Conservation (phyloP, 164 flowering plant species). For the Protea cynaroides region DNA sequence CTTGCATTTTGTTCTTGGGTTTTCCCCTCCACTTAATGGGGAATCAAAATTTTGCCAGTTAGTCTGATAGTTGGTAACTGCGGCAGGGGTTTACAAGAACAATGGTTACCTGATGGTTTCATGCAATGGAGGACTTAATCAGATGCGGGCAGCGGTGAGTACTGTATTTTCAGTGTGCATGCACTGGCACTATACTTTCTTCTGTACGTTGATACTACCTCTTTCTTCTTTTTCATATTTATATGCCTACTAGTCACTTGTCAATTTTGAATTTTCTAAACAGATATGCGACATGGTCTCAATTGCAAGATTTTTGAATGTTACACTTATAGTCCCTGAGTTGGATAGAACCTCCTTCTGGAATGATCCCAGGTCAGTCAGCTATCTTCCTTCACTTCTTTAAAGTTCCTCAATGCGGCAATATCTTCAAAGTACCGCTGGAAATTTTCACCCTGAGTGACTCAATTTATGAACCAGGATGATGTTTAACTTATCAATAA, state of each 20-base stretch:
- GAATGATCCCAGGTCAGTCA: conserved; percentile 78
- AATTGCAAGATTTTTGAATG: conserved; percentile 74
- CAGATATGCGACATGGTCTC: conserved; percentile 96
- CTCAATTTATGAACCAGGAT: background rate
- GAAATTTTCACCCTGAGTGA: background rate
- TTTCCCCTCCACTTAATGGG: background rate
- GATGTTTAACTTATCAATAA: background rate
- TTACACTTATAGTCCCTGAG: conserved; percentile 83
- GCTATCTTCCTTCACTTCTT: background rate
- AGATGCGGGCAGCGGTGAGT: conserved; percentile 86
- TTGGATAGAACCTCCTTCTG: conserved; percentile 87
- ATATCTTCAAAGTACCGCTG: background rate
- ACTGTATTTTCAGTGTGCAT: background rate
- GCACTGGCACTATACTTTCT: background rate
- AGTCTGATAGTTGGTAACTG: conserved; percentile 8
- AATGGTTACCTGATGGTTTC: conserved; percentile 90
- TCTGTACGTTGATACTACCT: background rate
- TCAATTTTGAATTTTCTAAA: conserved; percentile 6
- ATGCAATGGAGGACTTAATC: conserved; percentile 91
- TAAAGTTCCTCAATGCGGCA: background rate
- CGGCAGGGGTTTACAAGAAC: conserved; percentile 74
- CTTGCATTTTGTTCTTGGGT: background rate
- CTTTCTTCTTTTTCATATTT: background rate
- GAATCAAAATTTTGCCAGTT: background rate
- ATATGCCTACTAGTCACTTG: background rate